These are phyloP conservation scores for Iberis amara DNA, from an alignment of 441 rosid species.

Conservation along the genomic window DNA sequence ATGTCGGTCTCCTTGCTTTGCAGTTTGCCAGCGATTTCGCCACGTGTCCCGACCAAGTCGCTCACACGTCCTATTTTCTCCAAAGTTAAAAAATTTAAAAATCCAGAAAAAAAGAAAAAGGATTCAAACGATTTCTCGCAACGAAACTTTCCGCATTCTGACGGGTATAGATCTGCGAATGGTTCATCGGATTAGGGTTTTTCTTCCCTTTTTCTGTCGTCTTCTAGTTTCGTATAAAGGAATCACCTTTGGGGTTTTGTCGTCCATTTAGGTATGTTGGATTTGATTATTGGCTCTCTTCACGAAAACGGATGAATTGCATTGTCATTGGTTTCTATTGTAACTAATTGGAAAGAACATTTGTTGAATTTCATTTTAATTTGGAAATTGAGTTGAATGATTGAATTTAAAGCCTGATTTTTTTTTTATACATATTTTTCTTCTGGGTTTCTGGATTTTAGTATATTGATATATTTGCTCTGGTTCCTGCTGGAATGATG, in stretches of 20 bases:
- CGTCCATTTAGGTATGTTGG: conserved; percentile 35
- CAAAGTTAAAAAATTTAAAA: background rate
- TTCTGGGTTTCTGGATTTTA: background rate
- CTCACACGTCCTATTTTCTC: conserved; percentile 25
- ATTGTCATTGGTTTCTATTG: too few species aligned
- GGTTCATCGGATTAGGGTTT: conserved; percentile 31
- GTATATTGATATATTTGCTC: conserved; percentile 27
- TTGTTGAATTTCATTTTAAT: background rate
- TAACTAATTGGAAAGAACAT: too few species aligned
- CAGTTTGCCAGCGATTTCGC: conserved; percentile 20
- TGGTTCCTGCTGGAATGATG: conserved; percentile 50
- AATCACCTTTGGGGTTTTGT: conserved; percentile 17
- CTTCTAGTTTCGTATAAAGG: conserved; percentile 31
- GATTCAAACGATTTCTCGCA: conserved; percentile 7
- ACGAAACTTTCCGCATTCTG: too few species aligned
- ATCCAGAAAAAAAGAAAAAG: background rate
- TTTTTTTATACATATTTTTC: background rate
- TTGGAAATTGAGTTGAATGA: background rate
- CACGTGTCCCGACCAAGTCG: conserved; percentile 32
- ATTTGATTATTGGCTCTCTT: conserved; percentile 1
- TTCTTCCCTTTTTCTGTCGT: conserved; percentile 19
- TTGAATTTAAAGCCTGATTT: background rate
- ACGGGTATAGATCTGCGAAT: conserved; percentile 29
- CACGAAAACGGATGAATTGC: too few species aligned
- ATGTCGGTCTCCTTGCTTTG: conserved; percentile 9